Conservation (phyloP, 805 yeast genomes). For the Schizosaccharomyces lindneri region DNA sequence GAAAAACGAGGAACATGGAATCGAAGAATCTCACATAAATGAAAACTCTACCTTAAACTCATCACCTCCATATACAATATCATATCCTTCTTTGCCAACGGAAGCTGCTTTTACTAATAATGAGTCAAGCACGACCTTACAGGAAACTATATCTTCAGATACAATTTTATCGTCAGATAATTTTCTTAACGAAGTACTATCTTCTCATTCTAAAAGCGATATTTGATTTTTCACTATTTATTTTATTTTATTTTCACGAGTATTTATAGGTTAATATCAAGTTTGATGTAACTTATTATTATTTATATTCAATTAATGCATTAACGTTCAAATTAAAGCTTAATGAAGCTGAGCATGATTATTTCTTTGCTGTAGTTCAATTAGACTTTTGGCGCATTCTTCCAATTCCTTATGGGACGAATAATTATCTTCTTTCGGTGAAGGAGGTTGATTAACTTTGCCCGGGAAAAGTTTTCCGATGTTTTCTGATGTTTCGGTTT, state of each 20-base stretch:
- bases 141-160: not conserved
- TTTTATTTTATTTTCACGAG: not conserved
- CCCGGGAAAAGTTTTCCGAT: not conserved
- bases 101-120: too few relatives aligned
- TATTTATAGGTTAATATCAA: not conserved
- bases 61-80: too few relatives aligned
- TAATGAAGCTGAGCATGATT: not conserved
- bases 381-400: not conserved
- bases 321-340: not conserved
- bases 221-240: not conserved
- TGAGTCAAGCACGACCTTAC: too few relatives aligned
- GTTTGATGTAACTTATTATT: too few relatives aligned
- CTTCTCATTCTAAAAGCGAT: not conserved
- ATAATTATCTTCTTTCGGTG: not conserved
- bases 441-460: too few relatives aligned
- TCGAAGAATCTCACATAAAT: too few relatives aligned
- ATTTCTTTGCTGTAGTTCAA: not conserved
- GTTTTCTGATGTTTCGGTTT: not conserved
- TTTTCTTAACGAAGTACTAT: not conserved
- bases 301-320: too few relatives aligned
- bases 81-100: too few relatives aligned
- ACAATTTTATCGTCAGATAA: not conserved
- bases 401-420: not conserved
- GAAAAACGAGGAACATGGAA: too few relatives aligned
- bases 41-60: too few relatives aligned